Evolutionary conservation across 2,329 filamentous ascomycete species (phyloP), one percentile per base, ranked within the genome.

Genomic region (Metarhizium robertsii): DNA sequence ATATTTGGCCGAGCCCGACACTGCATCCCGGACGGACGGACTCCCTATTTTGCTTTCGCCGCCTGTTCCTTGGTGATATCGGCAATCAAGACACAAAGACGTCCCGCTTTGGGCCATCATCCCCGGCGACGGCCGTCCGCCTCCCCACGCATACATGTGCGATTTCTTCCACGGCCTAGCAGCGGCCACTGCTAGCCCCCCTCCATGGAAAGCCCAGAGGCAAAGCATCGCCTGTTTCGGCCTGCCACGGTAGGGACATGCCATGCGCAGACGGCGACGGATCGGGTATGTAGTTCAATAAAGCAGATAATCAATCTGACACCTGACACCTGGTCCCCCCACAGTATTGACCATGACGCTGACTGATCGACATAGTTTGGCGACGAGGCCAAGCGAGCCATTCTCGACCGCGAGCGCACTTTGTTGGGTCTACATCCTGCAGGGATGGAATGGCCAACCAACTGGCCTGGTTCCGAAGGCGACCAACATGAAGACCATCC

Each of bases 321-420:
- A 40, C 38, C 38, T 5, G 5, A 16, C 13, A 5, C 38, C 38
- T 16, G 11, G 5, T 40, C 38, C 11, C 14, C 14, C 38, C 14
- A 5, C 14, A 11, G 14, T 16, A 14, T 40, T 16, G 38, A 16
- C 38, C 8, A 6, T 18, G 36, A 32, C 20, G 16, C 45, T 57
- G 40, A 53, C 14, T 30, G 25, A 8, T 5, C 20, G 14, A 53
- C 50, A 55, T 29, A 74, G 71, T 74, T 74, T 64, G 72, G 72
- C 30, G 56, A 62, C 52, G 65, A 66, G 6, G 72, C 68, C 34
- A 66, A 60, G 57, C 57, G 58, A 6, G 66, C 65, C 43, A 65
- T 74, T 38, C 63, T 66, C 25, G 67, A 71, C 52, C 69, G 71
- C 52, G 72, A 74, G 57, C 65, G 64, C 54, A 61, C 61, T 34